Base-by-base conservation (phyloP, 208 protist species). In the Trypanosoma scelopori region DNA sequence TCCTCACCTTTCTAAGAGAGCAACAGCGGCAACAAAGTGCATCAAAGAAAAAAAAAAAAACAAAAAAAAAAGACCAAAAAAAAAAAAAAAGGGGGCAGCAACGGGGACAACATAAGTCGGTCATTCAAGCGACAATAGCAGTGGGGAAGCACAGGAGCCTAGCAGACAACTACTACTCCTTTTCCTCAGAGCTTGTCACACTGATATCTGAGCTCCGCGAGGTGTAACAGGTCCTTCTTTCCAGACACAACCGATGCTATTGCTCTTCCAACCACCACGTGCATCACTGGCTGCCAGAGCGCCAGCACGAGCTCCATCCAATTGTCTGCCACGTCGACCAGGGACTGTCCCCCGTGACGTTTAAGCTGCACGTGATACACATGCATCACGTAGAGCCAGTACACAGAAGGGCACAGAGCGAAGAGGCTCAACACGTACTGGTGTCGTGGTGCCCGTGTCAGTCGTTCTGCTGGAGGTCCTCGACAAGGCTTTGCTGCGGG, bases 201-300 rank as follows among this genome's bases (percentile, higher is more conserved):
- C 18, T 57, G 57, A 63, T 94, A 94, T 61, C 79, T 89, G 20
- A 89, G 57, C 20, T 56, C 22, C 0, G 85, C 81, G 58, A 94
- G 62, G 11, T 65, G 28, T 0, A 85, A 13, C 18, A 94, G 53
- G 50, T 87, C 75, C 16, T 81, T 70, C 3, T 79, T 78, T 0
- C 72, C 79, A 35, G 66, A 59, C 25, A 78, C 58, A 51, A 87
- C 69, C 3, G 83, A 88, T 12, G 37, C 60, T 12, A 83, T 20
- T 48, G 87, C 71, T n/a, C 37, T 69, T 9, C 65, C 78, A 55
- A 86, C 55, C 0, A 55, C 52, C 22, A 76, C 15, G 71, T 94
- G 88, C 52, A 89, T 82, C 11, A 89, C 46, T 3, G 88, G 88
- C 69, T 94, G 83, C 84, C 85, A 94, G 45, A 85, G 27, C 4